These are phyloP conservation scores for Penicillium sclerotigenum DNA, from an alignment of 2,329 filamentous ascomycete genomes.

Conservation along the genomic window DNA sequence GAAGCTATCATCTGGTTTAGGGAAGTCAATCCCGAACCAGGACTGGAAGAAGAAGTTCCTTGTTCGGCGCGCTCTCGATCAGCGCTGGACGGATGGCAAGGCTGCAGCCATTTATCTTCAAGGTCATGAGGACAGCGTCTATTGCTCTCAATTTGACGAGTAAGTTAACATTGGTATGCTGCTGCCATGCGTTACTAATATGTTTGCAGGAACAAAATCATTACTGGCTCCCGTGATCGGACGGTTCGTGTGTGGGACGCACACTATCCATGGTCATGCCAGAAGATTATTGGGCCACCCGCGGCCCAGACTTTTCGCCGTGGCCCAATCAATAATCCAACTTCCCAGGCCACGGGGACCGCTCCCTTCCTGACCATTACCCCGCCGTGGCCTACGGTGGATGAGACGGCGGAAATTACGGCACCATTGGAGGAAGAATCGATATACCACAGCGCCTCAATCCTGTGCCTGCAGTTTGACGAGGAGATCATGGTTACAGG, in stretches of 20 bases:
- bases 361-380: conserved; percentile 50
- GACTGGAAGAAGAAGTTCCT: conserved; percentile 86
- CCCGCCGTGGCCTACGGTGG: conserved; percentile 50
- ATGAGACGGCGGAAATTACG: conserved; percentile 47
- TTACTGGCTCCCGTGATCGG: conserved; percentile 91
- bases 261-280: conserved; percentile 73
- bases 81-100: conserved; percentile 74
- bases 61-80: conserved; percentile 70
- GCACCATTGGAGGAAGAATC: conserved; percentile 37
- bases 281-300: conserved; percentile 79
- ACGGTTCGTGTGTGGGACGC: conserved; percentile 97
- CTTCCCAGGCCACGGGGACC: conserved; percentile 38
- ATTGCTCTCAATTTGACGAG: conserved; percentile 98
- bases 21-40: conserved; percentile 57
- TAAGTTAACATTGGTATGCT: conserved; percentile 45
- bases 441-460: conserved; percentile 80
- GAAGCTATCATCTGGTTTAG: conserved; percentile 54
- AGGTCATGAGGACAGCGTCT: conserved; percentile 92
- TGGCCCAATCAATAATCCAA: conserved; percentile 49
- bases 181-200: conserved; percentile 33
- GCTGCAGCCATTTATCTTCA: conserved; percentile 84
- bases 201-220: conserved; percentile 74
- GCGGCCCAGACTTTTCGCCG: conserved; percentile 40
- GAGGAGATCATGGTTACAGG: conserved; percentile 90
- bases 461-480: conserved; percentile 93